Evolutionary conservation across 2,329 filamentous ascomycete genomes (phyloP).

Genomic region (Stachybotrys chartarum): DNA sequence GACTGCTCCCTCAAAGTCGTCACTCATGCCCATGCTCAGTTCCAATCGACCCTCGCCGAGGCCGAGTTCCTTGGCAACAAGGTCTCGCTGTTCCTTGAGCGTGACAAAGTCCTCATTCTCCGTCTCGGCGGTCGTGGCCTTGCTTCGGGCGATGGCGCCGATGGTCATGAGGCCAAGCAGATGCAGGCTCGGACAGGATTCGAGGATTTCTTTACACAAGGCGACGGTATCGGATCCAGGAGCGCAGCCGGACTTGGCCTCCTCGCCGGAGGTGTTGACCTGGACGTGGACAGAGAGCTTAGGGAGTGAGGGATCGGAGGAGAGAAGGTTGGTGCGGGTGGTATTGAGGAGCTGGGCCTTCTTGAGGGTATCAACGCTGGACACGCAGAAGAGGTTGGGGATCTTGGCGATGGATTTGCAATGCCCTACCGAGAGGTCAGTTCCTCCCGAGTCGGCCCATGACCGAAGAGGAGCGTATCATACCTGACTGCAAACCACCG

Average conservation of each 20-base stretch:
- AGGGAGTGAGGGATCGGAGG: constrained; percentile 26
- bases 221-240: constrained; percentile 54
- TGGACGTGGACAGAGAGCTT: constrained; percentile 76
- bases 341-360: constrained; percentile 80
- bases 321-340: constrained; percentile 55
- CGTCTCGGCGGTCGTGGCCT: constrained; percentile 63
- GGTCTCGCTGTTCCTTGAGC: constrained; percentile 63
- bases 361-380: constrained; percentile 80
- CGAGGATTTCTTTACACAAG: constrained; percentile 63
- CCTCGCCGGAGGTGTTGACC: constrained; percentile 90
- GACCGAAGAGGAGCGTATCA: background rate
- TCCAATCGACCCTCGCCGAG: constrained; percentile 55
- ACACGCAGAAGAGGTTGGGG: constrained; percentile 84
- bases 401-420: constrained; percentile 82
- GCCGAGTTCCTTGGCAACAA: constrained; percentile 48
- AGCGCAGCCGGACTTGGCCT: constrained; percentile 72
- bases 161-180: constrained; percentile 94
- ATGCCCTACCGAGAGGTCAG: constrained; percentile 54
- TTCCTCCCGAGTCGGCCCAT: background rate
- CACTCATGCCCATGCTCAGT: constrained; percentile 98
- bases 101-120: constrained; percentile 85
- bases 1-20: constrained; percentile 89
- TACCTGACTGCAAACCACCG: constrained; percentile 76
- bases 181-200: constrained; percentile 64
- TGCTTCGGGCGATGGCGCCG: constrained; percentile 82